Evolutionary conservation across 2,329 filamentous ascomycete genomes (phyloP).

Genomic region (Trichoderma aggressivum): DNA sequence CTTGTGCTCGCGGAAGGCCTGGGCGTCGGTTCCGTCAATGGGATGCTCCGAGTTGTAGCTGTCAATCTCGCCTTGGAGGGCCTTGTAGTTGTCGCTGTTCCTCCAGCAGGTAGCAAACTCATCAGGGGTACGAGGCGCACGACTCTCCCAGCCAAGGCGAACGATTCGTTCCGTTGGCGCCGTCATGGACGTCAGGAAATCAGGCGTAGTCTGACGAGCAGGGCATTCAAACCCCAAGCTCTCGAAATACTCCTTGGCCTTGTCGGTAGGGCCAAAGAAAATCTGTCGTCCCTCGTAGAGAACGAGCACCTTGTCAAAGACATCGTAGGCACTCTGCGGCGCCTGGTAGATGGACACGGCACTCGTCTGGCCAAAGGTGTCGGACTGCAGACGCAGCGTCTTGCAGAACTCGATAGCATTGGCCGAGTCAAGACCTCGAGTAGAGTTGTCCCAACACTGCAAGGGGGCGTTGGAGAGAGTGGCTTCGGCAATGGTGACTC

Average conservation of each 20-base stretch:
- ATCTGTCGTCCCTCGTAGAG: conserved; percentile 66
- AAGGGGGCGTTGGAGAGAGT: conserved; percentile 25
- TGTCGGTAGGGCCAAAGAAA: conserved; percentile 57
- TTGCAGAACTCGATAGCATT: conserved; percentile 55
- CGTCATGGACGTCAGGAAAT: conserved; percentile 58
- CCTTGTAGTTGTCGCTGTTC: conserved; percentile 23
- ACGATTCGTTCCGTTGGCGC: conserved; percentile 29
- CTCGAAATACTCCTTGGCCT: conserved; percentile 60
- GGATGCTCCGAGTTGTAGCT: conserved; percentile 24
- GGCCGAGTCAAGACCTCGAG: conserved; percentile 49
- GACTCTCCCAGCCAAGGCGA: conserved; percentile 8
- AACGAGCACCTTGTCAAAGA: conserved; percentile 62
- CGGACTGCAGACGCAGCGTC: conserved; percentile 47
- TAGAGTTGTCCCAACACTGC: conserved; percentile 44
- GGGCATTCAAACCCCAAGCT: conserved; percentile 54
- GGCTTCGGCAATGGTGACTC: conserved; percentile 33
- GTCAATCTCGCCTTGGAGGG: conserved; percentile 29
- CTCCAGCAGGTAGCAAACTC: conserved; percentile 36
- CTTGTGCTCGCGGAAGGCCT: conserved; percentile 17
- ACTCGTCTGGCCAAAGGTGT: conserved; percentile 45
- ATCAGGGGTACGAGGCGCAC: conserved; percentile 32
- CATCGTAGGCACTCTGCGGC: conserved; percentile 19
- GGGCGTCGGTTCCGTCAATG: conserved; percentile 20
- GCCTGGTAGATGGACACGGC: conserved; percentile 55
- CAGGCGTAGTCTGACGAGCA: conserved; percentile 56